A percentile compares a stretch with the other conserved stretches of the same genome.
Conservation (phyloP, 2,329 filamentous ascomycete species). For the Pseudogymnoascus sp. region DNA sequence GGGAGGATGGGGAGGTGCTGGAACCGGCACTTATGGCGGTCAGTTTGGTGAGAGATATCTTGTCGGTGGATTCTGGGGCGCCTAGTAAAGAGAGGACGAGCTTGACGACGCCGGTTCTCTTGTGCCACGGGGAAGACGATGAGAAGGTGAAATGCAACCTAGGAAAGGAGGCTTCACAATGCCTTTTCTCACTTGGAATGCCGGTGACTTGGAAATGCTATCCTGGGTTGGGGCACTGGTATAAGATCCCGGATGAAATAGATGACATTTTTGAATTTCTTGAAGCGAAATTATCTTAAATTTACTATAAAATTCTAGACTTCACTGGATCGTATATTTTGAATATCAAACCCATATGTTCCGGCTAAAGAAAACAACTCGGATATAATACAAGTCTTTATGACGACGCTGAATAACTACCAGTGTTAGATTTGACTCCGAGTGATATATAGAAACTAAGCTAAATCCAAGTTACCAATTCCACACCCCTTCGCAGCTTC, state of each 20-base stretch:
- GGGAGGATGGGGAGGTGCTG: background rate
- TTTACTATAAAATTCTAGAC: background rate
- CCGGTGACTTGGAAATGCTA: slow-evolving; percentile 36
- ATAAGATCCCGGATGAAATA: slow-evolving; percentile 40
- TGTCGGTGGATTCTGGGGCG: background rate
- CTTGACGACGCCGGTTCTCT: background rate
- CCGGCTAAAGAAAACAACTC: too few species aligned
- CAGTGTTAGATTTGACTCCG: too few species aligned
- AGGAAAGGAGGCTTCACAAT: slow-evolving; percentile 34
- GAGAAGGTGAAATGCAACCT: slow-evolving; percentile 24
- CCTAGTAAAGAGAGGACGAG: background rate
- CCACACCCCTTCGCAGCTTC: too few species aligned
- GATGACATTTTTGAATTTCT: slow-evolving; percentile 37
- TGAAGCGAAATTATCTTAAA: slow-evolving; percentile 12
- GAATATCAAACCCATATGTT: background rate
- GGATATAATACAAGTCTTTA: too few species aligned
- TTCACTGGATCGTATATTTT: background rate
- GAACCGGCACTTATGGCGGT: slow-evolving; percentile 1
- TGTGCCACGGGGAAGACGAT: background rate
- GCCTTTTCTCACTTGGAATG: slow-evolving; percentile 29
- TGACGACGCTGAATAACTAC: too few species aligned
- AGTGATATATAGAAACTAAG: too few species aligned
- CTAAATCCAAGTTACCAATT: too few species aligned
- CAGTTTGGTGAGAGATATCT: background rate
- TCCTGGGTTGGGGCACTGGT: slow-evolving; percentile 39